Conservation (phyloP, 495 filamentous ascomycete species). For the Penicillium arizonense region DNA sequence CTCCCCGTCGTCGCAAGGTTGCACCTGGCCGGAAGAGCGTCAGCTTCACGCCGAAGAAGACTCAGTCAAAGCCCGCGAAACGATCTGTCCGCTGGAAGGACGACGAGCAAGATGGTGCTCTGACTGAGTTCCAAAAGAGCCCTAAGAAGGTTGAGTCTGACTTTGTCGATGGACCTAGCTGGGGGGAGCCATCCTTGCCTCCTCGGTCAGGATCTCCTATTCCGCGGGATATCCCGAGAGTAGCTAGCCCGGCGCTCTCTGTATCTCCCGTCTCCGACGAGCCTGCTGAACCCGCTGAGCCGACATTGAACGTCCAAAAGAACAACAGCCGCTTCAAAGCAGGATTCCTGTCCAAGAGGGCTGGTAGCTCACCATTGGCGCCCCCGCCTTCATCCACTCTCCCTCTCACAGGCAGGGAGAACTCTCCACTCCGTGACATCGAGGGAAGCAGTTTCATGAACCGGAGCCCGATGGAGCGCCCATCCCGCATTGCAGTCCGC, state of each 20-base stretch:
- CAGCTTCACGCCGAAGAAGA: conserved; percentile 81
- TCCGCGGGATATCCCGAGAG: conserved; percentile 42
- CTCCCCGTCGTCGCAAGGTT: conserved; percentile 76
- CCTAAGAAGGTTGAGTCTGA: conserved; percentile 55
- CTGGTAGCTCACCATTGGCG: conserved; percentile 58
- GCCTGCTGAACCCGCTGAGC: conserved; percentile 22
- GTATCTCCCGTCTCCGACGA: conserved; percentile 29
- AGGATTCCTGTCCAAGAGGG: conserved; percentile 81
- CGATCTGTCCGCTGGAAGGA: conserved; percentile 89
- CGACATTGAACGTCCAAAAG: conserved; percentile 37
- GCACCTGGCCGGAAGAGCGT: conserved; percentile 71
- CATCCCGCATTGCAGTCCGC: conserved; percentile 48
- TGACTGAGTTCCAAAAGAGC: conserved; percentile 88
- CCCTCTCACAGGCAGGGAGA: conserved; percentile 60
- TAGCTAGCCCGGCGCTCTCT: conserved; percentile 28
- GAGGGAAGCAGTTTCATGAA: conserved; percentile 58
- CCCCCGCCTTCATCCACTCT: conserved; percentile 60
- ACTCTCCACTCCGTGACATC: conserved; percentile 66
- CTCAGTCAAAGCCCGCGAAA: conserved; percentile 59
- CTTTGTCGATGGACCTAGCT: conserved; percentile 49
- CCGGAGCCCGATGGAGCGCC: conserved; percentile 48
- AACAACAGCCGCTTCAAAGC: conserved; percentile 85
- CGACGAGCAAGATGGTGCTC: conserved; percentile 76
- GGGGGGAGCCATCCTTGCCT: conserved; percentile 42
- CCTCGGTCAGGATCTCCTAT: conserved; percentile 41